Base-by-base conservation (phyloP, 2,329 filamentous ascomycete genomes). In the Fusarium buharicum region DNA sequence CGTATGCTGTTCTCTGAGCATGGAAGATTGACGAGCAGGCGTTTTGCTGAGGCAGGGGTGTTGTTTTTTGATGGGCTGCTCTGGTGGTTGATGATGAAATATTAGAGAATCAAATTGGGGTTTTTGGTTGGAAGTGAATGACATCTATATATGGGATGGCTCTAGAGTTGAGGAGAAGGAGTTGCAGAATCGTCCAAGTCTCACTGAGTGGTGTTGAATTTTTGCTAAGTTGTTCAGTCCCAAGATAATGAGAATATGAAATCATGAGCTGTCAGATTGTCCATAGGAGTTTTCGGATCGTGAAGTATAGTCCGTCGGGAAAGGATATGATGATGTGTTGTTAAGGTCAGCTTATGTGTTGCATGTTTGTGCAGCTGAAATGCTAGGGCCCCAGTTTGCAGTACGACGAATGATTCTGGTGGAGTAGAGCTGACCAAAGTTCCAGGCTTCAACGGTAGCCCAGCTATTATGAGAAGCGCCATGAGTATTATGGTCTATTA, bases 1-100 rank as follows among this genome's bases (percentile, higher is more conserved):
- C 93, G 4, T 96, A 95, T 81, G 92, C 93, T 9, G 82, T 93
- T 14, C 72, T 93, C 30, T 93, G 44, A 72, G 43, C 3, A 49
- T 16, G 14, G 6, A n/a, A 11, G 11, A 44, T 7, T 10, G 10
- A 13, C 2, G 7, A 4, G 6, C 6, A n/a, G 39, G 0, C 4
- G 22, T 24, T 54, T 24, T 31, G 2, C 28, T 48, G 17, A 20
- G 18, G 10, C 27, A 13, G 30, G 13, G 2, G 17, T 34, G 18
- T 28, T 28, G 48, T 20, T 24, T 2, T 17, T 30, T 18, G 18
- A 12, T 34, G n/a, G 28, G 11, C 12, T 16, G 12, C 13, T 13
- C 14, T n/a, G 9, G 27, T 37, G 8, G 27, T 16, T 7, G 8
- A 20, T 10, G 8, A 13, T 24, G 30, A 18, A 8, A 22, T 46